Conservation (phyloP, 1,284 basidiomycete genomes). For the Sparassis latifolia region DNA sequence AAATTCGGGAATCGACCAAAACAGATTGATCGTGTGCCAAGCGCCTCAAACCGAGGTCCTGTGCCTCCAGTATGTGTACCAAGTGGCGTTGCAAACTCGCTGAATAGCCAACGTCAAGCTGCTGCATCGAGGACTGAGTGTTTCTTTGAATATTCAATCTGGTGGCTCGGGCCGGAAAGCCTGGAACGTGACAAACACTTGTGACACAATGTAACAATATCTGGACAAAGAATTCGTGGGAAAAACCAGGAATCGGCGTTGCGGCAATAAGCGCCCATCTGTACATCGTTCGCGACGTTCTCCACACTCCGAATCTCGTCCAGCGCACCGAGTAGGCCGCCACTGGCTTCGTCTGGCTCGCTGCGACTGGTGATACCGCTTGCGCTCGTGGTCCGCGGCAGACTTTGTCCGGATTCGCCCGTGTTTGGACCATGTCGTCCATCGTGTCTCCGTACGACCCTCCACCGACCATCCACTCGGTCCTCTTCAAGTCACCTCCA, state of each 20-base stretch:
- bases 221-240: not conserved
- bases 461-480: constrained; percentile 42
- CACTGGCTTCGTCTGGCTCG: not conserved
- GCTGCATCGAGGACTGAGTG: too few relatives aligned
- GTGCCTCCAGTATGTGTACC: too few relatives aligned
- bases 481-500: constrained; percentile 51
- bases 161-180: too few relatives aligned
- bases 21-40: too few relatives aligned
- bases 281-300: not conserved
- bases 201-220: too few relatives aligned
- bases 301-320: not conserved
- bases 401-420: not conserved
- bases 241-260: not conserved
- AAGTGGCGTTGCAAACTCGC: too few relatives aligned
- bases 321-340: not conserved
- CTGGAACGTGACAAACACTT: too few relatives aligned
- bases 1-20: too few relatives aligned
- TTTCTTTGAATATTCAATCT: too few relatives aligned
- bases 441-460: constrained; percentile 41
- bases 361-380: not conserved
- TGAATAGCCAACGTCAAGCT: too few relatives aligned
- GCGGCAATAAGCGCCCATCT: not conserved
- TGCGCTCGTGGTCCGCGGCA: not conserved
- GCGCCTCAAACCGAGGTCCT: too few relatives aligned
- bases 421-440: constrained; percentile 29